phyloP scores from a whole-genome alignment of 2,329 filamentous ascomycete species.

The Bimuria novae-zelandiae region DNA sequence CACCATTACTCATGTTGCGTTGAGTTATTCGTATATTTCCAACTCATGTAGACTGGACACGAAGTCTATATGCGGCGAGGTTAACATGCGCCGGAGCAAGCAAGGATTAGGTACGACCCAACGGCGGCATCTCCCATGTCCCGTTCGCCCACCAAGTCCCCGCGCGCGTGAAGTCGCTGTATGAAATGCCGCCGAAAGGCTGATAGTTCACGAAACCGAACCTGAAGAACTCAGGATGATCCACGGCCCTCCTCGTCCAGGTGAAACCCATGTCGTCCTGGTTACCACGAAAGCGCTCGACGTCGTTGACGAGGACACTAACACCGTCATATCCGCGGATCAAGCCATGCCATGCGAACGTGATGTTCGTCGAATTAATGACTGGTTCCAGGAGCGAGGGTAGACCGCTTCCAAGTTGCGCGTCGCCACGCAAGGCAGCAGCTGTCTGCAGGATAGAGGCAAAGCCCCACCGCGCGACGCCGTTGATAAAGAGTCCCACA shows the following conservation, averaged over 20 bases:
- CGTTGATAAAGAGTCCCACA: slow-evolving; percentile 90
- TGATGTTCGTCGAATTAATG: slow-evolving; percentile 53
- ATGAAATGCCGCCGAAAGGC: slow-evolving; percentile 33
- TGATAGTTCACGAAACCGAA: slow-evolving; percentile 41
- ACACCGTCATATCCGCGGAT: slow-evolving; percentile 69
- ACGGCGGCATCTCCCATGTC: slow-evolving; percentile 33
- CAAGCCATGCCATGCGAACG: slow-evolving; percentile 50
- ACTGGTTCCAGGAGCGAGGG: slow-evolving; percentile 48
- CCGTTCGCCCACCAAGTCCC: slow-evolving; percentile 40
- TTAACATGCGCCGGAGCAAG: background rate
- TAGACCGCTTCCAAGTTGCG: slow-evolving; percentile 60
- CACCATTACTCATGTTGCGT: no score
- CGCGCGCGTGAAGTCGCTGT: slow-evolving; percentile 41
- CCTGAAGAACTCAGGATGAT: slow-evolving; percentile 39
- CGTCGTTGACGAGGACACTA: slow-evolving; percentile 82
- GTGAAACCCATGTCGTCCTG: slow-evolving; percentile 57
- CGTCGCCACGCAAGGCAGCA: slow-evolving; percentile 64
- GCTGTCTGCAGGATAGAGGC: slow-evolving; percentile 85
- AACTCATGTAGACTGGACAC: background rate
- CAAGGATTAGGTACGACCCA: background rate
- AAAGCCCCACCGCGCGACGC: slow-evolving; percentile 91
- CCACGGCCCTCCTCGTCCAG: slow-evolving; percentile 58
- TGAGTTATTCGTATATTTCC: no score
- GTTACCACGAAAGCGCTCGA: slow-evolving; percentile 76
- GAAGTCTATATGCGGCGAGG: background rate